These are phyloP conservation scores for Aechmea fasciata DNA, from an alignment of 176 grass and related monocot genomes.

Conservation along the genomic window DNA sequence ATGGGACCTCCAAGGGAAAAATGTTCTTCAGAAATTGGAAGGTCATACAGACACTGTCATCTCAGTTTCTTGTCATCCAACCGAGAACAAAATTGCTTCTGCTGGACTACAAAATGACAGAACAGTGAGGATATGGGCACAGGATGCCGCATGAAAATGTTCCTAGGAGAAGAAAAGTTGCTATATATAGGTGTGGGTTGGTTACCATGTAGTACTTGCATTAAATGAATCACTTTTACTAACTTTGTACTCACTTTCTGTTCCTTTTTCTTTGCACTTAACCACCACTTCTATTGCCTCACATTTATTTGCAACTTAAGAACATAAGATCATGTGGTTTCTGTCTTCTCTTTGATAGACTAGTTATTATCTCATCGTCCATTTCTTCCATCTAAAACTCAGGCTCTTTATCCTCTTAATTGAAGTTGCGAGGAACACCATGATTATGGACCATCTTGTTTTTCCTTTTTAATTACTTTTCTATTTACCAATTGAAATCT, in stretches of 20 bases:
- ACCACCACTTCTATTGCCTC: not conserved
- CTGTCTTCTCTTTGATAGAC: too few species aligned
- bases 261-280: not conserved
- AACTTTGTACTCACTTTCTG: not conserved
- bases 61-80: slow-evolving; percentile 66
- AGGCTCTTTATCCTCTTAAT: too few species aligned
- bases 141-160: slow-evolving; percentile 36
- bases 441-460: too few species aligned
- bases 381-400: too few species aligned
- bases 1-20: slow-evolving; percentile 92
- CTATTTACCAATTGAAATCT: too few species aligned
- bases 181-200: not conserved
- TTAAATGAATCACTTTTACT: not conserved
- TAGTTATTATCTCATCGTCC: too few species aligned
- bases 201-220: not conserved
- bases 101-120: slow-evolving; percentile 58
- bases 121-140: slow-evolving; percentile 72
- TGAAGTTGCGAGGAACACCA: too few species aligned
- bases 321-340: not conserved
- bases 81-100: slow-evolving; percentile 74
- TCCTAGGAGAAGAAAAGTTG: not conserved
- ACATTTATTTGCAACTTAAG: not conserved
- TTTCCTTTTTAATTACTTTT: too few species aligned
- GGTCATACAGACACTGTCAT: slow-evolving; percentile 69
- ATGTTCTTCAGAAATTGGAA: slow-evolving; percentile 85